Base-by-base conservation (phyloP, 202 grass and related monocot genomes). In the Setaria italica region DNA sequence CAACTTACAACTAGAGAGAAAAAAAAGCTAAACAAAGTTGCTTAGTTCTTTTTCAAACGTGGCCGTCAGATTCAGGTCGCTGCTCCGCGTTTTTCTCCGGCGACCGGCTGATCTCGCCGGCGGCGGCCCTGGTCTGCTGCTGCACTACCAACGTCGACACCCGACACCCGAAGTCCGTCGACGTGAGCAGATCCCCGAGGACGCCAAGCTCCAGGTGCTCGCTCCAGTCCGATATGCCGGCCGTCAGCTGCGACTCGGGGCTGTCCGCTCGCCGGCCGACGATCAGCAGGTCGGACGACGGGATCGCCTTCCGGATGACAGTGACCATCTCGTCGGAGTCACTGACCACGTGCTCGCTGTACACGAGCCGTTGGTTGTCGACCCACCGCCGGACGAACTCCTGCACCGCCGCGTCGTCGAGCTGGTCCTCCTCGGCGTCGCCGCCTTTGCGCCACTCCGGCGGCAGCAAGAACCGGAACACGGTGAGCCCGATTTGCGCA, bases 181-280 rank as follows among this genome's bases (percentile, higher is more conserved):
- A 96, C 9, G 91, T 92, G 14, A 96, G 90, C 54, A 99, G 29
- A 60, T 96, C 93, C 4, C 96, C 96, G 2, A 99, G 81, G 16
- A 91, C 81, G 42, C 96, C 93, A n/a, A 99, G 89, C 86, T 99
- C 96, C 12, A 92, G 72, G 84, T 92, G 83, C 87, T 96, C 93
- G 58, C 88, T 99, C 93, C 96, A 94, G 41, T 90, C 88, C 14
- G 93, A 95, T 79, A 99, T 75, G 19, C 91, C 93, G 4, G 65
- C 88, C 41, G 87, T 99, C 3, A 95, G 71, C 15, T 90, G 81
- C 6, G 87, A 85, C 78, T 94, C 85, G 5, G 2, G 14, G 69
- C 83, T 82, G 1, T 91, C 79, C 7, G 82, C 77, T 65, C 91
- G 82, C 77, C 90, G 85, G 8, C 90, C 96, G 43, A 99, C 91